Evolutionary conservation across 1,139 yeast genomes (phyloP).

Genomic region (Groenewaldozyma auringiensis): DNA sequence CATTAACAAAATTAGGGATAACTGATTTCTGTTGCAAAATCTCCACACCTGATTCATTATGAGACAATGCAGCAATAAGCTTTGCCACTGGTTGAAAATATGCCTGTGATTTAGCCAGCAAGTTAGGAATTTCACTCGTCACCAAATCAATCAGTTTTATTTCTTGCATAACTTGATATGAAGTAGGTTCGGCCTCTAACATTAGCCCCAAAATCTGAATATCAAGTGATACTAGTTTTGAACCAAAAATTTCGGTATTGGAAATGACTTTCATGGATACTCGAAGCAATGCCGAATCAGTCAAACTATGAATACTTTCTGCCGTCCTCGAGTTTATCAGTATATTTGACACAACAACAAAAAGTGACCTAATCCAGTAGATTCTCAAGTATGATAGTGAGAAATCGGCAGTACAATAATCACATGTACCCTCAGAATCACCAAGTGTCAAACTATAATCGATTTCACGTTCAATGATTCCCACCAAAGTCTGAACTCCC

Average conservation of each 20-base stretch:
- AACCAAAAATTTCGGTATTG: slow-evolving; percentile 62
- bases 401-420: slow-evolving; percentile 48
- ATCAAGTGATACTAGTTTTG: slow-evolving; percentile 54
- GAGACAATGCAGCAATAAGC: slow-evolving; percentile 73
- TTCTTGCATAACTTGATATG: slow-evolving; percentile 72
- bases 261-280: slow-evolving; percentile 53
- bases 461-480: slow-evolving; percentile 60
- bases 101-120: slow-evolving; percentile 46
- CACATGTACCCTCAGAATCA: slow-evolving; percentile 41
- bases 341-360: slow-evolving; percentile 58
- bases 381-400: slow-evolving; percentile 59
- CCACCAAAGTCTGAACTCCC: slow-evolving; percentile 60
- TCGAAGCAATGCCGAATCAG: slow-evolving; percentile 69
- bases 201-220: slow-evolving; percentile 64
- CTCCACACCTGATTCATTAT: slow-evolving; percentile 65
- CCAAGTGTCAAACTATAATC: slow-evolving; percentile 54
- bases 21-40: slow-evolving; percentile 26
- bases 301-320: slow-evolving; percentile 74
- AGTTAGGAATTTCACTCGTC: slow-evolving; percentile 44
- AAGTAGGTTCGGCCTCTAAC: slow-evolving; percentile 87
- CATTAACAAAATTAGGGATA: slow-evolving; percentile 7
- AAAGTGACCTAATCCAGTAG: slow-evolving; percentile 34
- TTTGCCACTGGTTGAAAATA: slow-evolving; percentile 62
- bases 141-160: slow-evolving; percentile 65
- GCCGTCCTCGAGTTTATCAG: slow-evolving; percentile 64